These are phyloP conservation scores for Brassica juncea DNA, from an alignment of 345 rosid species.

Conservation along the genomic window DNA sequence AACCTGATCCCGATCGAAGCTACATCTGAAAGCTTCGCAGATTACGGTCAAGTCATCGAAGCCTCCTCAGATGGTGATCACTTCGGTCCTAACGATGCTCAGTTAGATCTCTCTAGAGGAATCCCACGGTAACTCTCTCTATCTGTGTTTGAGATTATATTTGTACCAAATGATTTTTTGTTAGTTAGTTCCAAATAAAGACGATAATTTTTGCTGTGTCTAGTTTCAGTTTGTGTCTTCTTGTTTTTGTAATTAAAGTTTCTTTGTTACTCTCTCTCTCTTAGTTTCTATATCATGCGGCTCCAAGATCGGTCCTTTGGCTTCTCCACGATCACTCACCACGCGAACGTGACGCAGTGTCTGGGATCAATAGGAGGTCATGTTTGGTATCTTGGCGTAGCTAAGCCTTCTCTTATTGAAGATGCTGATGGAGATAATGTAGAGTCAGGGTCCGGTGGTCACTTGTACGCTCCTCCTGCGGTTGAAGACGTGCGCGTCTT, in stretches of 20 bases:
- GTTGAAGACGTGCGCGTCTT: conserved; percentile 62
- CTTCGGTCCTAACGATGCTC: conserved; percentile 81
- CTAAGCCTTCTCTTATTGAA: conserved; percentile 59
- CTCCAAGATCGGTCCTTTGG: conserved; percentile 45
- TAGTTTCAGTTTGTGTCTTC: conserved; percentile 19
- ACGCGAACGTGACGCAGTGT: conserved; percentile 86
- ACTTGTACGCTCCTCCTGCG: conserved; percentile 62
- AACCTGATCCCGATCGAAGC: conserved; percentile 68
- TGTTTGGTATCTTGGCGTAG: conserved; percentile 82
- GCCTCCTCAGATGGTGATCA: conserved; percentile 56
- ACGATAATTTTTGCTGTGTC: neutral
- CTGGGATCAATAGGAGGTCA: conserved; percentile 77
- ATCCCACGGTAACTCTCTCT: conserved; percentile 55
- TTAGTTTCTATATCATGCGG: conserved; percentile 65
- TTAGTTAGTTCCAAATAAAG: neutral
- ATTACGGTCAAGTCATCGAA: conserved; percentile 70
- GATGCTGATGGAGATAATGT: conserved; percentile 29
- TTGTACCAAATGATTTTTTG: neutral
- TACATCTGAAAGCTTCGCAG: conserved; percentile 65
- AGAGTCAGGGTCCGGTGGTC: conserved; percentile 50
- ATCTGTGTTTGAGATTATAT: neutral
- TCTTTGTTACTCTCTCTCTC: neutral
- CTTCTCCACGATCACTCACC: conserved; percentile 68
- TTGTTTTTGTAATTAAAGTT: neutral
- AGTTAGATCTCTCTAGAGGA: conserved; percentile 67